Percentiles rank a stretch among this genome's conserved stretches.
Conservation (phyloP, 208 protist species). For the Phytomonas sp. region DNA sequence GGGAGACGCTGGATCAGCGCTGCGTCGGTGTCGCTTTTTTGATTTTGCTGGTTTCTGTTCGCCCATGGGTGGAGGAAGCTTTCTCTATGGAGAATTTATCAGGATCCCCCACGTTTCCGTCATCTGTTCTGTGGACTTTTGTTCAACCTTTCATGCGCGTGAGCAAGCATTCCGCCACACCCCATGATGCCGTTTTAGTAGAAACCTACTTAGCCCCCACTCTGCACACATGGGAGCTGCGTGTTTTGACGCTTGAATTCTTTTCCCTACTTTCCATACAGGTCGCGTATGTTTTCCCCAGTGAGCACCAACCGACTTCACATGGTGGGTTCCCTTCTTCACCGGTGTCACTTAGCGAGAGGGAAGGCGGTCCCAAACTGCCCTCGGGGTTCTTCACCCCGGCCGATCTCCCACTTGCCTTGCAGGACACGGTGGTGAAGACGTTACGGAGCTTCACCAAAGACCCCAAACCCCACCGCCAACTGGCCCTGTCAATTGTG, state of each 20-base stretch:
- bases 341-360: background rate
- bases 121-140: background rate
- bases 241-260: conserved; percentile 15
- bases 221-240: conserved; percentile 24
- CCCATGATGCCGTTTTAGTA: background rate
- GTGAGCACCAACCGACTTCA: background rate
- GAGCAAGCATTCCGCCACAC: background rate
- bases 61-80: background rate
- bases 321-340: background rate
- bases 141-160: background rate
- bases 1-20: background rate
- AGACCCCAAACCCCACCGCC: conserved; percentile 15
- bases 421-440: background rate
- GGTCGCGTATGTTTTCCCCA: conserved; percentile 2
- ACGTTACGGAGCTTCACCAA: background rate
- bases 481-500: conserved; percentile 44
- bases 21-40: conserved; percentile 8
- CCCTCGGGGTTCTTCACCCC: background rate
- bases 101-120: background rate
- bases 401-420: background rate
- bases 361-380: background rate
- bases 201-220: background rate
- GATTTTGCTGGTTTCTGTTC: background rate
- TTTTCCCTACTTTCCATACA: conserved; percentile 7
- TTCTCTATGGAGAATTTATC: background rate